Evolutionary conservation across 352 stramenopile genomes (phyloP).

Genomic region (Globisporangium abappressorium): DNA sequence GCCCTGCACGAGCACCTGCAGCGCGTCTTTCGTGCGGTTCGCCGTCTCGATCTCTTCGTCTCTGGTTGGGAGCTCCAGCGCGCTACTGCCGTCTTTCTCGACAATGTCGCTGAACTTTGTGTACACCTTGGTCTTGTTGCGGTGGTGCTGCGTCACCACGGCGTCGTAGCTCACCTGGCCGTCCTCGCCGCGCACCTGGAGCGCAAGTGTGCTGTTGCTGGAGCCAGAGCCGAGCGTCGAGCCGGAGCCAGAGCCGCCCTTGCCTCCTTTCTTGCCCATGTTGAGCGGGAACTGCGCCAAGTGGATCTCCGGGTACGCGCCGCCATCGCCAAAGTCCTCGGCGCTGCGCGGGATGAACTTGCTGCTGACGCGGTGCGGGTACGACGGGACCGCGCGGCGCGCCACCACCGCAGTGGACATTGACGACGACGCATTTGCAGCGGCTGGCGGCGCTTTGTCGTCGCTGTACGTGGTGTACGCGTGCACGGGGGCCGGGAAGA

Average conservation of each 20-base stretch:
- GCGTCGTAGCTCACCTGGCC: conserved; percentile 92
- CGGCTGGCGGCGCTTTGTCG: conserved; percentile 17
- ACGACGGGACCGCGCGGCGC: conserved; percentile 33
- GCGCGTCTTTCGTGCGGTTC: conserved; percentile 74
- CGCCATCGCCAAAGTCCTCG: conserved; percentile 96
- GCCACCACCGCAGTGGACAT: neutral
- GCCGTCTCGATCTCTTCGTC: conserved; percentile 76
- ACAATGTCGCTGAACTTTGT: conserved; percentile 92
- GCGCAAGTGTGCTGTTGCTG: conserved; percentile 68
- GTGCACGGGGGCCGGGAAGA: conserved; percentile 74
- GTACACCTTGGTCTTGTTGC: conserved; percentile 94
- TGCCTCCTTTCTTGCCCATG: conserved; percentile 92
- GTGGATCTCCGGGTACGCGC: conserved; percentile 98
- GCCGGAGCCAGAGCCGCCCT: neutral
- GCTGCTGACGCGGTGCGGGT: conserved; percentile 48
- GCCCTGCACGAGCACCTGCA: conserved; percentile 87
- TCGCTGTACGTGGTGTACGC: conserved; percentile 67
- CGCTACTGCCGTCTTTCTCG: conserved; percentile 80
- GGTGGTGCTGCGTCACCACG: conserved; percentile 96
- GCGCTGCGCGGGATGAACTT: conserved; percentile 63
- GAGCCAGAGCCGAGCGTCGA: neutral
- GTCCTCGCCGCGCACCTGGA: conserved; percentile 92
- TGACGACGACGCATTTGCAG: conserved; percentile 6
- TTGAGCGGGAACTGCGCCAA: conserved; percentile 95
- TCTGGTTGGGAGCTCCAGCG: conserved; percentile 35